These are phyloP conservation scores for Staphylotrichum longicolle DNA, from an alignment of 495 filamentous ascomycete genomes.

Conservation along the genomic window DNA sequence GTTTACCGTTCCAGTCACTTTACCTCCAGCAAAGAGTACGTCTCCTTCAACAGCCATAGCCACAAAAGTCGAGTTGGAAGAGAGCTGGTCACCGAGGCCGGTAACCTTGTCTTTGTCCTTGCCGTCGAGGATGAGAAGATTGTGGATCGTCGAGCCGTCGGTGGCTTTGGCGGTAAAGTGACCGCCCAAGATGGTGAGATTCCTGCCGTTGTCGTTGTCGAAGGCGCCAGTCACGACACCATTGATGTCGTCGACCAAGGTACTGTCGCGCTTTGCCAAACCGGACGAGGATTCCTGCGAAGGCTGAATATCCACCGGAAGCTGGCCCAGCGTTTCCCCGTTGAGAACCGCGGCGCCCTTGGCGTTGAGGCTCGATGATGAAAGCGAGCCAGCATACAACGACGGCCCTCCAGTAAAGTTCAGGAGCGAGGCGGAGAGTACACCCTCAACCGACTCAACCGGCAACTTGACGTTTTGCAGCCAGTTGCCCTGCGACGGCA, in stretches of 20 bases:
- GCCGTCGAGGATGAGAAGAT: constrained; percentile 70
- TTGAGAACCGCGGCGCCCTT: constrained; percentile 65
- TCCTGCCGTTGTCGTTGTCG: constrained; percentile 63
- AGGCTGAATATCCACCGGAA: constrained; percentile 62
- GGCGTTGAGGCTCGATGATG: constrained; percentile 64
- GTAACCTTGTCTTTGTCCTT: constrained; percentile 58
- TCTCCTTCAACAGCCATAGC: constrained; percentile 65
- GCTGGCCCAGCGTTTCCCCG: constrained; percentile 48
- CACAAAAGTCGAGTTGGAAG: constrained; percentile 69
- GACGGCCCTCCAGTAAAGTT: constrained; percentile 58
- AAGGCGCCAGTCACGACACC: constrained; percentile 76
- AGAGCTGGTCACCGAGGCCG: constrained; percentile 65
- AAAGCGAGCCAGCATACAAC: constrained; percentile 75
- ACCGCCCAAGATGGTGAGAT: constrained; percentile 85
- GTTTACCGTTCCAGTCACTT: constrained; percentile 66
- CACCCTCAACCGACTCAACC: constrained; percentile 64
- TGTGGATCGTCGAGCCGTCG: constrained; percentile 70
- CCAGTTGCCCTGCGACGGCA: constrained; percentile 88
- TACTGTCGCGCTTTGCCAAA: constrained; percentile 57
- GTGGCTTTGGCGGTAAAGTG: constrained; percentile 72
- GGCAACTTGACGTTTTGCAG: constrained; percentile 71
- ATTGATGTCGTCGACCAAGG: constrained; percentile 44
- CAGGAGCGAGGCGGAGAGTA: constrained; percentile 63
- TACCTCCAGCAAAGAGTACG: constrained; percentile 78
- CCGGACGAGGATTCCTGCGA: constrained; percentile 34